Conservation (phyloP, 768 basidiomycete species). For the Rhodotorula paludigena region DNA sequence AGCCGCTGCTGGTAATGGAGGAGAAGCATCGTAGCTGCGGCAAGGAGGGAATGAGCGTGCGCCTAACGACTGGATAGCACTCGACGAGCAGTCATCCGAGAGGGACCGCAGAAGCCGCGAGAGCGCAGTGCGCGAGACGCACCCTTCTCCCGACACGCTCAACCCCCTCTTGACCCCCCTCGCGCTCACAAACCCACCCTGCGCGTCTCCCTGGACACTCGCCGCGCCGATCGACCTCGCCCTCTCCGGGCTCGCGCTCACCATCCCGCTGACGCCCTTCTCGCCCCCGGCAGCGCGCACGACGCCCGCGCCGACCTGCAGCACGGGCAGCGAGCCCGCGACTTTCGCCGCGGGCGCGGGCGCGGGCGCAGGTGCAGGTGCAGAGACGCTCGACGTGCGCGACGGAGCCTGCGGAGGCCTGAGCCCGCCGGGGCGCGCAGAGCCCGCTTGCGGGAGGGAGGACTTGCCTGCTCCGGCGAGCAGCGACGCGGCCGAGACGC, state of each 20-base stretch:
- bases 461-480: neutral
- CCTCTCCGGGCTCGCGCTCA: neutral
- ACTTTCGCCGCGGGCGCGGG: neutral
- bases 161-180: constrained; percentile 9
- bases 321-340: neutral
- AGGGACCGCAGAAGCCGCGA: too few relatives aligned
- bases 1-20: neutral
- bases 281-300: neutral
- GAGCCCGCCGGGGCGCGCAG: neutral
- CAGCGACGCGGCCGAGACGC: neutral
- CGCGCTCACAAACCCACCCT: constrained; percentile 11
- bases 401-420: constrained; percentile 2
- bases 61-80: neutral
- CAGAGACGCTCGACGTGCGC: neutral
- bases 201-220: neutral
- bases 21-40: neutral
- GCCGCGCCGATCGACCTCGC: neutral
- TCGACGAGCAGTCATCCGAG: neutral
- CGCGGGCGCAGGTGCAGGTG: neutral
- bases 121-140: neutral
- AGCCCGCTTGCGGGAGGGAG: neutral
- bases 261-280: neutral
- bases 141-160: neutral
- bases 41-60: neutral
- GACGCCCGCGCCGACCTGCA: neutral